These are phyloP conservation scores for Cercospora sojina DNA, from an alignment of 2,329 filamentous ascomycete genomes.

Conservation along the genomic window DNA sequence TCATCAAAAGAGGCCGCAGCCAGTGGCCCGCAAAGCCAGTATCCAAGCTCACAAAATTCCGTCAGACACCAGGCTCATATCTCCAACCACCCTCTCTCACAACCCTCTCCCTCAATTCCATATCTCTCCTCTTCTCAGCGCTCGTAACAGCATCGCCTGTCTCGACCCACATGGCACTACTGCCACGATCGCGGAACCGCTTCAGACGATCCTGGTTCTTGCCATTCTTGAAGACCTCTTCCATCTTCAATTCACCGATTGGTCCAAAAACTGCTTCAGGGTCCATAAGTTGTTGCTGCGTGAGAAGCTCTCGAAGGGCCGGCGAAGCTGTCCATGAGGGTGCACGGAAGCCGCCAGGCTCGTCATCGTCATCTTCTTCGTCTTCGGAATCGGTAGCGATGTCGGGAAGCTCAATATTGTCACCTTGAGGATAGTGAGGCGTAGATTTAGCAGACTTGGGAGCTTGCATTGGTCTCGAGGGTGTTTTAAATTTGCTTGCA, in stretches of 20 bases:
- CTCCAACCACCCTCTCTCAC: slow-evolving; percentile 83
- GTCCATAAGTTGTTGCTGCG: slow-evolving; percentile 80
- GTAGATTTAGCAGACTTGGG: slow-evolving; percentile 69
- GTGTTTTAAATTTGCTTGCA: slow-evolving; percentile 61
- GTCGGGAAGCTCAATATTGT: slow-evolving; percentile 87
- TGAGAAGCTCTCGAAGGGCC: slow-evolving; percentile 71
- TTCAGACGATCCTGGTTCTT: slow-evolving; percentile 82
- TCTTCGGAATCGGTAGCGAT: slow-evolving; percentile 95
- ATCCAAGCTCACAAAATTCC: not conserved
- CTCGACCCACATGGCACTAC: slow-evolving; percentile 88
- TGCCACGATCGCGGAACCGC: slow-evolving; percentile 86
- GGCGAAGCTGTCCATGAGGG: slow-evolving; percentile 89
- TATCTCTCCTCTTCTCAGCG: slow-evolving; percentile 79
- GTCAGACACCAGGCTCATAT: slow-evolving; percentile 46
- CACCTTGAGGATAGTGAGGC: slow-evolving; percentile 82
- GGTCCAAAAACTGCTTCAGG: slow-evolving; percentile 85
- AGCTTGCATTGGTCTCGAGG: slow-evolving; percentile 54
- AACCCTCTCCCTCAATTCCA: slow-evolving; percentile 75
- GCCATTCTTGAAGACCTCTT: slow-evolving; percentile 77
- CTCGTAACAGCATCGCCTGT: slow-evolving; percentile 74
- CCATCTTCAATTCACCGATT: slow-evolving; percentile 85
- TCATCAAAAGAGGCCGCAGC: not conserved
- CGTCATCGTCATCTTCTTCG: slow-evolving; percentile 63
- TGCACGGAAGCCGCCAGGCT: slow-evolving; percentile 55
- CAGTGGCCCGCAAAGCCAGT: not conserved